These are phyloP conservation scores for Cokeromyces recurvatus DNA, from an alignment of 371 early-diverging fungal genomes.

Conservation along the genomic window DNA sequence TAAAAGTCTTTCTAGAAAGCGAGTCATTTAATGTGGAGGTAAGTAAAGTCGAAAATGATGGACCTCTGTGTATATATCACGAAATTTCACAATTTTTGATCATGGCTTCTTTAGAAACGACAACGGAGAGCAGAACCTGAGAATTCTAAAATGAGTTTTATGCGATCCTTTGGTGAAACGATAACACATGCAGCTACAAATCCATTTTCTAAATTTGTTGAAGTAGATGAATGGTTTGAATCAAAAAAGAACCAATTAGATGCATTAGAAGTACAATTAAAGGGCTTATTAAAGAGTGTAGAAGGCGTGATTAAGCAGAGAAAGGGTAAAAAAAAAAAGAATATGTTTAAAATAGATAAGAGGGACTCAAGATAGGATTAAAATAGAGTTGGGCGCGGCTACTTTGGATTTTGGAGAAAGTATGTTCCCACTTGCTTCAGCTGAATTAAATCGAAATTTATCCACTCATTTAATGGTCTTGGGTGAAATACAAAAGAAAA, in stretches of 20 bases:
- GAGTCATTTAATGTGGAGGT: slow-evolving; percentile 76
- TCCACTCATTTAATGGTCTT: slow-evolving; percentile 60
- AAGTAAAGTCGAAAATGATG: too few relatives aligned
- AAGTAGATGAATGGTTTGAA: slow-evolving; percentile 71
- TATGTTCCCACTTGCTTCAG: slow-evolving; percentile 69
- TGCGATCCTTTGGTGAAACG: slow-evolving; percentile 48
- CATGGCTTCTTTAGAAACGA: slow-evolving; percentile 36
- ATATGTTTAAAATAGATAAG: too few relatives aligned
- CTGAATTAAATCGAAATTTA: slow-evolving; percentile 67
- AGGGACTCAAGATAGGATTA: neutral
- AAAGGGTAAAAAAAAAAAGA: slow-evolving; percentile 38
- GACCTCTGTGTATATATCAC: too few relatives aligned
- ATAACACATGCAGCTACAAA: slow-evolving; percentile 39
- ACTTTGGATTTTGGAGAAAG: slow-evolving; percentile 83
- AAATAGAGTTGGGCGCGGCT: slow-evolving; percentile 64
- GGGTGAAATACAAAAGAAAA: slow-evolving; percentile 74
- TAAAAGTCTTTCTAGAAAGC: slow-evolving; percentile 86
- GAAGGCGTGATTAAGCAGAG: slow-evolving; percentile 80
- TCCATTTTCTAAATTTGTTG: slow-evolving; percentile 43
- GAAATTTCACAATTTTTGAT: too few relatives aligned
- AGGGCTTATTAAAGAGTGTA: slow-evolving; percentile 73
- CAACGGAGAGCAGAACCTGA: slow-evolving; percentile 47
- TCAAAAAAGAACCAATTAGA: slow-evolving; percentile 77
- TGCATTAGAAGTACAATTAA: slow-evolving; percentile 80
- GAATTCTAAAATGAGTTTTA: slow-evolving; percentile 29